phyloP scores from a whole-genome alignment of 768 basidiomycete species.

The Kwoniella bestiolae region DNA sequence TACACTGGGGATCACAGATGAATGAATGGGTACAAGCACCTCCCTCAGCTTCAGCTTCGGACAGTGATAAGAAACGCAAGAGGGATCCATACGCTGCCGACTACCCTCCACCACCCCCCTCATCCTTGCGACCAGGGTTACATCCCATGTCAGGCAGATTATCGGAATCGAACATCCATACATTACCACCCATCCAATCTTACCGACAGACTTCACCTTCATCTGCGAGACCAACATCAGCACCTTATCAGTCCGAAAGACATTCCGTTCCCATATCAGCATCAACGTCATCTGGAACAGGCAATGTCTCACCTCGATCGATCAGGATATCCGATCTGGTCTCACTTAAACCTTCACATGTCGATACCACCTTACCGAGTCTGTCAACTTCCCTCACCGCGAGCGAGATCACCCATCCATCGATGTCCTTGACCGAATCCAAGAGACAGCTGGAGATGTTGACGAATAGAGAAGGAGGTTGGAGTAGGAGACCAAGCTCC shows the following conservation, averaged over 20 bases:
- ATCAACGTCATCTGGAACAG: slow-evolving; percentile 10
- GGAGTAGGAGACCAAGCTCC: background rate
- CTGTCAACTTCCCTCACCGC: slow-evolving; percentile 3
- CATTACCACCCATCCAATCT: slow-evolving; percentile 21
- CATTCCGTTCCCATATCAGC: slow-evolving; percentile 4
- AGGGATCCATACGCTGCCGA: slow-evolving; percentile 9
- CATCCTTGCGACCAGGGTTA: background rate
- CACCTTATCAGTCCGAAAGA: slow-evolving; percentile 9
- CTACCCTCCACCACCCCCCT: background rate
- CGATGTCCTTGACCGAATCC: background rate
- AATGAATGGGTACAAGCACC: slow-evolving; percentile 13
- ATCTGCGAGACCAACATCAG: slow-evolving; percentile 14
- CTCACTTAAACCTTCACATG: background rate
- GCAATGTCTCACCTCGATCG: slow-evolving; percentile 17
- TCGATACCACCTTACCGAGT: background rate
- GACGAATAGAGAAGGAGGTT: slow-evolving; percentile 3
- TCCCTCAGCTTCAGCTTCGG: background rate
- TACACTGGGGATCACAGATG: slow-evolving; percentile 23
- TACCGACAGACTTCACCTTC: slow-evolving; percentile 9
- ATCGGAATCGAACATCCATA: slow-evolving; percentile 23
- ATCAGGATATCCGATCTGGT: slow-evolving; percentile 25
- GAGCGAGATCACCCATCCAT: background rate
- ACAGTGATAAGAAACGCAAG: slow-evolving; percentile 21
- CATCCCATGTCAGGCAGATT: slow-evolving; percentile 25
- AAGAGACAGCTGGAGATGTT: background rate